These are phyloP conservation scores for Glycine soja DNA, from an alignment of 306 rosid genomes.

Conservation along the genomic window DNA sequence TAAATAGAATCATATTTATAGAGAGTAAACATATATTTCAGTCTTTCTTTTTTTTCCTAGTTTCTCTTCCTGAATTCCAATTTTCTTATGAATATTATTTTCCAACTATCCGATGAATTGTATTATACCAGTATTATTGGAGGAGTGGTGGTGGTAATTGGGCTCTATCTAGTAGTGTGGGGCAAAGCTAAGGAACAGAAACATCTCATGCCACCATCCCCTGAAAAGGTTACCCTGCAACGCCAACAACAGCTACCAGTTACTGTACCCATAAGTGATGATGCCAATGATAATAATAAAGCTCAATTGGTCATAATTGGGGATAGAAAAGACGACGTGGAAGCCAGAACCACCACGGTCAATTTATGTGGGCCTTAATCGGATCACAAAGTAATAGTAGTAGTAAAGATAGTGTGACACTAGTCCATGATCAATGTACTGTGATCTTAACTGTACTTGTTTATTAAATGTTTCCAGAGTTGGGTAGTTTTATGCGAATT, in stretches of 20 bases:
- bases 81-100: too few relatives aligned
- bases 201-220: slow-evolving; percentile 5
- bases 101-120: neutral
- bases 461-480: neutral
- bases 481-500: neutral
- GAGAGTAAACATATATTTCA: too few relatives aligned
- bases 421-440: neutral
- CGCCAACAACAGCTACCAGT: slow-evolving; percentile 45
- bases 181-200: slow-evolving; percentile 52
- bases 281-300: neutral
- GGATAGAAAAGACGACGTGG: neutral
- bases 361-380: neutral
- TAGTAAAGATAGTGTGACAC: neutral
- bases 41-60: too few relatives aligned
- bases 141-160: slow-evolving; percentile 48
- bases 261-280: slow-evolving; percentile 25
- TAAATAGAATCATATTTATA: too few relatives aligned
- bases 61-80: too few relatives aligned
- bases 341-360: neutral
- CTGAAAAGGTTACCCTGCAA: slow-evolving; percentile 31
- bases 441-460: neutral
- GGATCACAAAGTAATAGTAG: neutral
- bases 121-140: slow-evolving; percentile 46
- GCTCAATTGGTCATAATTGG: slow-evolving; percentile 21
- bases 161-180: slow-evolving; percentile 55